Conservation (phyloP, 345 rosid species). For the Bruguiera parviflora region DNA sequence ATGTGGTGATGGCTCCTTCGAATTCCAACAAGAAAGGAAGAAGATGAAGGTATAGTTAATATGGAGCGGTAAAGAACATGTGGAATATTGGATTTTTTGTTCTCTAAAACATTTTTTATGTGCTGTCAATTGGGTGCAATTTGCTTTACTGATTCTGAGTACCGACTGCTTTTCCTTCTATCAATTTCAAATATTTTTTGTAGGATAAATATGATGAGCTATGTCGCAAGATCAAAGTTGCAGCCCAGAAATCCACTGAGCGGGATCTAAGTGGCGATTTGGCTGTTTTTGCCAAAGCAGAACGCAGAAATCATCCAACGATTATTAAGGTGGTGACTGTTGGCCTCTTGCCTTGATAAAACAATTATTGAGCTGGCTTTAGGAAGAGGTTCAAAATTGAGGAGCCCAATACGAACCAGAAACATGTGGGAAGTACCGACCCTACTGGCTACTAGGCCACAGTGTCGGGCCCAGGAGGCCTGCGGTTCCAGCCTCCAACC, state of each 20-base stretch:
- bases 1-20: slow-evolving; percentile 11
- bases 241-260: slow-evolving; percentile 15
- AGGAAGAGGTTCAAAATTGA: too few relatives aligned
- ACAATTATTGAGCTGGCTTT: too few relatives aligned
- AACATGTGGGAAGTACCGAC: too few relatives aligned
- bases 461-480: too few relatives aligned
- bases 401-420: too few relatives aligned
- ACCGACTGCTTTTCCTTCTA: background rate
- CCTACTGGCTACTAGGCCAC: too few relatives aligned
- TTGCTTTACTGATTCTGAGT: too few relatives aligned
- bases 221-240: slow-evolving; percentile 38
- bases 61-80: too few relatives aligned
- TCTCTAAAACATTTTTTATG: too few relatives aligned
- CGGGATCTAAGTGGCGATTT: slow-evolving; percentile 33
- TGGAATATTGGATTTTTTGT: too few relatives aligned
- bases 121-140: too few relatives aligned
- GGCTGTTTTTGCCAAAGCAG: slow-evolving; percentile 35
- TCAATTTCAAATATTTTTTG: background rate
- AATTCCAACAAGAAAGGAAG: slow-evolving; percentile 47
- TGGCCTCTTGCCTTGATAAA: background rate
- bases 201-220: slow-evolving; percentile 55
- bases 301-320: slow-evolving; percentile 45
- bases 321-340: slow-evolving; percentile 46
- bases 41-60: slow-evolving; percentile 40
- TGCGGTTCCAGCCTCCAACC: too few relatives aligned